Base-by-base conservation (phyloP, 176 grass and related monocot genomes). In the Thalia dealbata region DNA sequence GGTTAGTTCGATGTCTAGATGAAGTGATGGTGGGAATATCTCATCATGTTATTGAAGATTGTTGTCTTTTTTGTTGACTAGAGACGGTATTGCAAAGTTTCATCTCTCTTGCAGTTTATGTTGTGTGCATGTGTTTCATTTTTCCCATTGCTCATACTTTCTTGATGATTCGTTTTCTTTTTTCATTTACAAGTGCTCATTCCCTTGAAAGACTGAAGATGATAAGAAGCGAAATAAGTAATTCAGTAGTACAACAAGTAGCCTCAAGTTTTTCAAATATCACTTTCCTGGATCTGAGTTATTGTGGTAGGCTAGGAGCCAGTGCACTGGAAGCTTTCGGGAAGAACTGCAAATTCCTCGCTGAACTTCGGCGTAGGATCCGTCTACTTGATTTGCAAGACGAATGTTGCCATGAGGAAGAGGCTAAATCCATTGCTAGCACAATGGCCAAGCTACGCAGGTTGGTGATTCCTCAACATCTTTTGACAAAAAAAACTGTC, bases 221-320 rank as follows among this genome's bases (percentile, higher is more conserved):
- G 9, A 84, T 87, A 14, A 44, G 93, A 63, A 97, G 93, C 24
- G 84, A 92, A 80, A 92, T 97, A 79, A 97, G 82, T 42, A 85
- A 92, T 76, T 69, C 80, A 15, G 70, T 84, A 8, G 89, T 97
- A 59, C 89, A 97, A 46, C 66, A 63, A 13, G 81, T 91, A 1
- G 90, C 90, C 14, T 87, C 90, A 9, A 66, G 79, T 29, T 71
- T 99, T 1, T 74, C 85, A 1, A 78, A 82, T 73, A 78, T 99
- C 6, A 99, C 95, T 0, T 95, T 91, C 83, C 78, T 99, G 14
- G 95, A 99, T 64, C 35, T 99, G 27, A 99, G 95, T 74, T 88
- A 89, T 81, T 99, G 95, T 78, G 88, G 76, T 28, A 99, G 91
- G 79, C 85, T 99, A 25, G 83, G 85, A 0, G 81, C 95, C 0